Base-by-base conservation (phyloP, 2,329 filamentous ascomycete genomes). In the Fusarium ambrosium region DNA sequence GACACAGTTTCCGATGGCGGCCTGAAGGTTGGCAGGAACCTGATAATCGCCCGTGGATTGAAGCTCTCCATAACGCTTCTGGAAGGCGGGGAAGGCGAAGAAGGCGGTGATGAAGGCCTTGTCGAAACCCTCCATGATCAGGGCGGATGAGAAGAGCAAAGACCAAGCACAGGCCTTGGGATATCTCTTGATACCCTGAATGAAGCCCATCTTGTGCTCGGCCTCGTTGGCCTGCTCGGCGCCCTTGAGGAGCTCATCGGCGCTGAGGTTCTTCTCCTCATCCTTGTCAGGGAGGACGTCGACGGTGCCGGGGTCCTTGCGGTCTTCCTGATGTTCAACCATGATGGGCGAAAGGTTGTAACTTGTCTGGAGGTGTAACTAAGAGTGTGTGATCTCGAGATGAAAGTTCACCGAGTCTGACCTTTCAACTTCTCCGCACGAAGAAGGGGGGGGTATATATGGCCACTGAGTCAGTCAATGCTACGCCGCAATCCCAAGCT, bases 11-110 rank as follows among this genome's bases (percentile, higher is more conserved):
- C 82, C 83, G 9, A 89, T 79, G 7, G 83, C 87, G 1, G 86
- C 83, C 78, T 89, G 87, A 85, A 88, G 88, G 4, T 83, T 78
- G 1, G 86, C 85, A 2, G 85, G 83, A 34, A 90, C 79, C 71
- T 87, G 79, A 68, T 87, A 87, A 4, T 79, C 78, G 16, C 82
- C 84, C 36, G 84, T 73, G 1, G 73, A 48, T 20, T 78, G 72
- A 1, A 75, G 70, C 4, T 78, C 70, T 22, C 85, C 86, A 62
- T 85, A 88, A 41, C 78, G 81, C 71, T 74, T 77, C 58, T 80
- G 78, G 70, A 81, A 86, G 68, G 73, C 80, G 2, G 71, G 81
- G 72, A 82, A 84, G 18, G 80, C 82, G 63, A 82, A 86, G 69
- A 86, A 83, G n/a, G 81, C 82, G 36, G 79, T 81, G 60, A 86